phyloP scores from a whole-genome alignment of 192 early-diverging fungal species.

The Mortierella hygrophila region DNA sequence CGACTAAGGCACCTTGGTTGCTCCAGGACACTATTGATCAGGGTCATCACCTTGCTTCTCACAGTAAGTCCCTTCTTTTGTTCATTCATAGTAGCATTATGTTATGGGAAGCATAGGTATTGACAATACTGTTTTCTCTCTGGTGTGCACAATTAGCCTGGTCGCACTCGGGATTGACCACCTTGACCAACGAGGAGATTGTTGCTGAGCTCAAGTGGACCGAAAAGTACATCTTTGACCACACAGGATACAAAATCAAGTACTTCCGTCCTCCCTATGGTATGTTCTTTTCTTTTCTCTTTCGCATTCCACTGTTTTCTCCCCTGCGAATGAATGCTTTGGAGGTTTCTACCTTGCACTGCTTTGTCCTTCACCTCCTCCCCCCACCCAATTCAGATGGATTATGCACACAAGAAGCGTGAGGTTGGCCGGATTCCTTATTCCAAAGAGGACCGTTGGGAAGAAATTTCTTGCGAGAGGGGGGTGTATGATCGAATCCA shows the following conservation, averaged over 20 bases:
- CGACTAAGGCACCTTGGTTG: slow-evolving; percentile 40
- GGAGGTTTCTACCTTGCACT: not conserved
- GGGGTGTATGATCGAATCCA: not conserved
- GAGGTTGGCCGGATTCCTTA: slow-evolving; percentile 10
- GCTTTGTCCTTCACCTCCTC: no score
- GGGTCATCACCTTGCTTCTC: slow-evolving; percentile 48
- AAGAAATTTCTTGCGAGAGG: not conserved
- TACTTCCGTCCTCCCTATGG: slow-evolving; percentile 58
- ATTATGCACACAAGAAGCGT: not conserved
- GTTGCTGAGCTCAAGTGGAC: slow-evolving; percentile 78
- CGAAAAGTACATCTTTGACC: slow-evolving; percentile 64
- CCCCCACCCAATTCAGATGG: not conserved
- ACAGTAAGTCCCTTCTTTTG: slow-evolving; percentile 25
- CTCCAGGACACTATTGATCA: slow-evolving; percentile 42
- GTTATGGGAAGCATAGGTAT: not conserved
- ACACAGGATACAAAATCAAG: slow-evolving; percentile 63
- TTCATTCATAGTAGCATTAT: not conserved
- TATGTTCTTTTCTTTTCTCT: not conserved
- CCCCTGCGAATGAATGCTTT: not conserved
- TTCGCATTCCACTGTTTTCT: not conserved
- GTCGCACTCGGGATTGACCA: slow-evolving; percentile 73
- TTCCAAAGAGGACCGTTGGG: slow-evolving; percentile 26
- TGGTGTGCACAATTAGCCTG: slow-evolving; percentile 45
- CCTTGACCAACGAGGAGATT: slow-evolving; percentile 74
- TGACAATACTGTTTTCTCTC: not conserved